A percentile compares a stretch with the other conserved stretches of the same genome.
These are phyloP conservation scores for Penicillium samsonianum DNA, from an alignment of 495 filamentous ascomycete genomes.

Conservation along the genomic window DNA sequence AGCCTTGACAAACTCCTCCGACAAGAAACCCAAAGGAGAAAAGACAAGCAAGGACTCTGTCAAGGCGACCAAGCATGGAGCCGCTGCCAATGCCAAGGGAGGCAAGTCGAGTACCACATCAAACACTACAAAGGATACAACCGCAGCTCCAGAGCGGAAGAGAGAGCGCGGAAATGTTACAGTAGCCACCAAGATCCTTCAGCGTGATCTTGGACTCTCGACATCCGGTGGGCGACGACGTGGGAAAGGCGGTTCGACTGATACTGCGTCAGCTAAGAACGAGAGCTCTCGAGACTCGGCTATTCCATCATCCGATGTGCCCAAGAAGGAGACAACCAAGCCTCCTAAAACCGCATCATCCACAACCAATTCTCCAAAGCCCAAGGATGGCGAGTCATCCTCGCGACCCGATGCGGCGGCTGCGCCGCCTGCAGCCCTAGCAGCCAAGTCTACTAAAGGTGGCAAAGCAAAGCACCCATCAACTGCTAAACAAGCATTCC, in stretches of 20 bases:
- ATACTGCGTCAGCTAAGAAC: conserved; percentile 33
- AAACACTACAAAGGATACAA: conserved; percentile 36
- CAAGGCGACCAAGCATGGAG: conserved; percentile 72
- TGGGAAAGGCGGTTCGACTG: conserved; percentile 36
- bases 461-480: conserved; percentile 43
- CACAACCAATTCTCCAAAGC: conserved; percentile 23
- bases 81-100: conserved; percentile 41
- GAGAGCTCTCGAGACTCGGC: conserved; percentile 31
- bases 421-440: conserved; percentile 31
- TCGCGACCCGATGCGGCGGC: conserved; percentile 29
- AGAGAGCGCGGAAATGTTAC: conserved; percentile 70
- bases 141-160: conserved; percentile 49
- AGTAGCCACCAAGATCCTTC: conserved; percentile 80
- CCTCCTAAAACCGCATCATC: conserved; percentile 29
- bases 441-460: conserved; percentile 36
- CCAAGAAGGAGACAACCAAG: conserved; percentile 39
- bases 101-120: conserved; percentile 31
- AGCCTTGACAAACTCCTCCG: conserved; percentile 30
- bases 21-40: conserved; percentile 58
- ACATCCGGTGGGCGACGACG: conserved; percentile 54
- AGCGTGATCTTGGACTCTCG: conserved; percentile 85
- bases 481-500: conserved; percentile 77
- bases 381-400: conserved; percentile 28
- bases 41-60: conserved; percentile 72
- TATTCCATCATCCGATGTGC: conserved; percentile 31